Base-by-base conservation (phyloP, 106 monocot species). In the Allium fistulosum region DNA sequence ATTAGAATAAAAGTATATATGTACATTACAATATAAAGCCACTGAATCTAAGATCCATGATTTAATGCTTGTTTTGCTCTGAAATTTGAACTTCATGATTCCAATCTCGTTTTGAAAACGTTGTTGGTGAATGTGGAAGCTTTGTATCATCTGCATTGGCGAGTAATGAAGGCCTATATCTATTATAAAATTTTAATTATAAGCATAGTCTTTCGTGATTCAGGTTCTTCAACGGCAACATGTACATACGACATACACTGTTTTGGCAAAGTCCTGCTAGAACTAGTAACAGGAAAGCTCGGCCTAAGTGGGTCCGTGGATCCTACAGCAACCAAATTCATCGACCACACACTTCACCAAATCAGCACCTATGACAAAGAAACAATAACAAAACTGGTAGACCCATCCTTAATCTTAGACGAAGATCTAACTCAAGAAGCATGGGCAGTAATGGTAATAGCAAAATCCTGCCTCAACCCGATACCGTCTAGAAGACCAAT, bases 401-500 rank as follows among this genome's bases (percentile, higher is more conserved):
- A 90, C 56, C 85, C 89, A 2, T 75, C 82, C 14, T 82, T 90
- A 50, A 49, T 85, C 17, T 57, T 89, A 8, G 80, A 90, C 22
- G 89, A 90, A 11, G 85, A 85, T 45, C 80, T 85, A 46, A 46
- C 81, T 52, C 85, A 85, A 58, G 89, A 90, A 66, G 85, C 79
- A 7, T 83, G 82, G 85, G 85, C 89, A 11, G 77, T 82, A 59
- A 69, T 79, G 5, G 63, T 85, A 15, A 77, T 90, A 18, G 89
- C 89, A 5, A 82, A 82, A 55, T 73, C 80, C 6, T 90, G 89
- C 79, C 66, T 90, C 11, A 80, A 90, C 50, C 77, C 85, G 26
- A 90, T 67, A n/a, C 80, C 89, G 7, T 71, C 79, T 7, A 85
- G 63, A 49, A 73, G 89, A 7, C 89, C 89, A 12, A 68, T 66